Conservation (phyloP, 2,329 filamentous ascomycete genomes). For the Fusarium lateritium region DNA sequence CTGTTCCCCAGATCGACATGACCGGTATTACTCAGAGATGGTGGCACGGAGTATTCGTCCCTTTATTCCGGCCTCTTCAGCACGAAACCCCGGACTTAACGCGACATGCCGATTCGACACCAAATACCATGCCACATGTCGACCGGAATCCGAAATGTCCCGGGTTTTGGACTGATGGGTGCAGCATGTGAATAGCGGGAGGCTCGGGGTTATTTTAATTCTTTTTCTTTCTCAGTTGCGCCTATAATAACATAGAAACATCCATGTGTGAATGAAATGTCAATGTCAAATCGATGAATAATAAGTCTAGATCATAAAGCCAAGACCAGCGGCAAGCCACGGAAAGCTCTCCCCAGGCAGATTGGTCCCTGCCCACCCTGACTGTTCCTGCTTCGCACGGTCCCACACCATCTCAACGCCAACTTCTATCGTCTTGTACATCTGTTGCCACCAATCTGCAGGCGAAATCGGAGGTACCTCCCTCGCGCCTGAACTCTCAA, state of each 20-base stretch:
- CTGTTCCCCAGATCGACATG: slow-evolving; percentile 30
- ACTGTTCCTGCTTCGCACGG: slow-evolving; percentile 39
- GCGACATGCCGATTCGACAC: slow-evolving; percentile 19
- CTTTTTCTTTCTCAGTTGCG: too few relatives aligned
- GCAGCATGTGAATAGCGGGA: too few relatives aligned
- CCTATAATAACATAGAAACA: too few relatives aligned
- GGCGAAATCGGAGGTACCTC: slow-evolving; percentile 16
- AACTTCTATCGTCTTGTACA: slow-evolving; percentile 23
- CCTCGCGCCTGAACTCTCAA: slow-evolving; percentile 33
- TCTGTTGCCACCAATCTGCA: neutral
- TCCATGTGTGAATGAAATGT: too few relatives aligned
- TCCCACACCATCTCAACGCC: slow-evolving; percentile 33
- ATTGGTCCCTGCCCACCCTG: slow-evolving; percentile 38
- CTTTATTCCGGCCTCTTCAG: slow-evolving; percentile 6
- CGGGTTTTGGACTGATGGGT: slow-evolving; percentile 3
- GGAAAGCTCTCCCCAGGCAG: slow-evolving; percentile 10
- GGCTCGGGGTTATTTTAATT: too few relatives aligned
- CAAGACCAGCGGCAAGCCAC: slow-evolving; percentile 24
- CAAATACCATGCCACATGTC: slow-evolving; percentile 6
- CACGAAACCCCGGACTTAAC: slow-evolving; percentile 29
- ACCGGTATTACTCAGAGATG: slow-evolving; percentile 11
- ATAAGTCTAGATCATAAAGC: neutral
- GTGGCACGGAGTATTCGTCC: slow-evolving; percentile 18
- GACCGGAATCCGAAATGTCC: slow-evolving; percentile 38
- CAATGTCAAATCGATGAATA: neutral